Base-by-base conservation (phyloP, 495 filamentous ascomycete genomes). In the Glonium stellatum region DNA sequence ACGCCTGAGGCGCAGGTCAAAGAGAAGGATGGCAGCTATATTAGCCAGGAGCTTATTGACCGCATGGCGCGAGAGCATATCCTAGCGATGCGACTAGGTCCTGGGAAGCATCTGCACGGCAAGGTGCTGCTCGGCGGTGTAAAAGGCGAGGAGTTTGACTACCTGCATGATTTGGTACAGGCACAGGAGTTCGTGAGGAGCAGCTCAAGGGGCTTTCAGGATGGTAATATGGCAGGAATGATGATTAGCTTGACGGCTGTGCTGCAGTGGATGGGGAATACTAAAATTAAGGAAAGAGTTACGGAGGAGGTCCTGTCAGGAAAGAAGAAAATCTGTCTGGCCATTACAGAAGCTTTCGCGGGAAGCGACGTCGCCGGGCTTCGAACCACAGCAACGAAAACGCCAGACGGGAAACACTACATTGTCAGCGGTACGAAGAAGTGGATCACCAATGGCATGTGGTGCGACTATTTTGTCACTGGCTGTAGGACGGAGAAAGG, bases 401-500 rank as follows among this genome's bases (percentile, higher is more conserved):
- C 87, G 13, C 76, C 86, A 10, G 89, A 92, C 71, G 89, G 89
- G 53, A 88, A 88, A 69, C 79, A 88, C 73, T 95, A 90, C 70
- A 85, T 92, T 61, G 82, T 95, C 62, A 91, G 90, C 72, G 89
- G 89, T 60, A 92, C 88, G 65, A 95, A 92, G 79, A 92, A 92
- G 75, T 95, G 89, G 89, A 92, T 92, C 74, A 95, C 90, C 41
- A 95, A 95, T 77, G 90, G 89, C 59, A 84, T 84, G 74, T 92
- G 84, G 71, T 78, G 77, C 64, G 88, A 92, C 71, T 92, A 91
- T 75, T 95, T 95, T 68, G 87, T 92, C 52, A 84, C 82, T 18
- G 89, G 84, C 36, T 90, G 90, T 69, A 83, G 82, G 65, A 95
- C 90, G 2, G 85, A 84, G 49, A 92, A 92, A 75, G 90, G 88